Evolutionary conservation across 805 yeast genomes (phyloP), one percentile per base, ranked within the genome.

Genomic region (Wickerhamiella kazuoi): DNA sequence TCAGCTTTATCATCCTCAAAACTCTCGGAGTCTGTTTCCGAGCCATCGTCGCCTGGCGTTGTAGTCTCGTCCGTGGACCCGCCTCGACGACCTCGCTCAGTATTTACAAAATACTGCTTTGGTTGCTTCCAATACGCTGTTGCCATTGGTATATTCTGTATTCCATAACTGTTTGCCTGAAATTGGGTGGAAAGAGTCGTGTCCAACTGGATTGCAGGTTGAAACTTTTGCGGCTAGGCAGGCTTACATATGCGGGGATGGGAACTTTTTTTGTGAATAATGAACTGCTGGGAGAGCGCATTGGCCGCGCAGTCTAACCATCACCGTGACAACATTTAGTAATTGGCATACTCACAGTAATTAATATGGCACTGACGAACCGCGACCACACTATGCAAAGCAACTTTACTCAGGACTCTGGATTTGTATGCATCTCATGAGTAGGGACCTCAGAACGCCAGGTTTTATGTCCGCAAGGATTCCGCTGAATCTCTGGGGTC

Each of bases 1-100:
- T 23, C 26, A 6, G 26, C 9, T 23, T 23, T 64, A 29, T 64
- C 62, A 17, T 64, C 65, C 29, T 55, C 61, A 19, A 56, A 65
- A 20, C 35, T 36, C 30, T 35, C 67, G 1, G 72, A 71, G 44
- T 69, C 68, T 64, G 71, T 60, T 19, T 38, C 36, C 19, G n/a
- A 21, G 18, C 20, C 23, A 11, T 18, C 14, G 8, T n/a, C 39
- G 3, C n/a, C 19, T 7, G 21, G 21, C 6, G 30, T 26, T 6
- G 19, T 34, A 20, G 41, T 23, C 18, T 26, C 36, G 23, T 33
- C 20, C 16, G 30, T 19, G 17, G 32, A 13, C n/a, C 30, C 21
- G 34, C 28, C 21, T 29, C 24, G 16, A 9, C 16, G 13, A 15
- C 6, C 28, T 18, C 24, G 4, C 21, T 38, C 15, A 29, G 36